A percentile compares a stretch with the other conserved stretches of the same genome.
These are phyloP conservation scores for Filosporella fistucella DNA, from an alignment of 495 filamentous ascomycete genomes.

Conservation along the genomic window DNA sequence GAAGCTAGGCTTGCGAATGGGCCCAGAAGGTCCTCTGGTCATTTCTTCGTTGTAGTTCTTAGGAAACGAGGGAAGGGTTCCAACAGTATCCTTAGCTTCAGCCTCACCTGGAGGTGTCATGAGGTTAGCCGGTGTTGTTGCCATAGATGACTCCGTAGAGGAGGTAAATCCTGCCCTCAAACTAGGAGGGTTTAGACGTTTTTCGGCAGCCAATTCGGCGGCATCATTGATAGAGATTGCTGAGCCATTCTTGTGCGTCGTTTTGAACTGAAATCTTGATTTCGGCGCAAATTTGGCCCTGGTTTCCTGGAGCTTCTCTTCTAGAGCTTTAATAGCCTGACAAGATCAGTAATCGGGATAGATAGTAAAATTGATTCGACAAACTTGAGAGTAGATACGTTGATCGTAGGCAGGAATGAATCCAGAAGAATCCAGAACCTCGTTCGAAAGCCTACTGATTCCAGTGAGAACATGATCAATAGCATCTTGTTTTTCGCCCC, in stretches of 20 bases:
- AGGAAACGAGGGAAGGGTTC: slow-evolving; percentile 23
- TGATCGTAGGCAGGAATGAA: slow-evolving; percentile 76
- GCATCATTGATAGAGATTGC: slow-evolving; percentile 54
- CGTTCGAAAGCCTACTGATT: slow-evolving; percentile 61
- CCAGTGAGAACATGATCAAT: slow-evolving; percentile 62
- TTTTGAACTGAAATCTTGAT: slow-evolving; percentile 72
- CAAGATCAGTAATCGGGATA: neutral
- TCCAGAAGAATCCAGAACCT: slow-evolving; percentile 62
- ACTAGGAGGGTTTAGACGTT: slow-evolving; percentile 36
- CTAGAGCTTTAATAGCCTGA: slow-evolving; percentile 64
- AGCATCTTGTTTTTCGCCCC: slow-evolving; percentile 57
- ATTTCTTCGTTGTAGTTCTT: slow-evolving; percentile 51
- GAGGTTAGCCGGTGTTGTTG: slow-evolving; percentile 47
- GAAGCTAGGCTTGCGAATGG: slow-evolving; percentile 54
- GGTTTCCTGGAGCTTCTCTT: slow-evolving; percentile 56
- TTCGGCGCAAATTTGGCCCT: slow-evolving; percentile 56
- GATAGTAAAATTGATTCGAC: neutral
- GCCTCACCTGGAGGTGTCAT: slow-evolving; percentile 37
- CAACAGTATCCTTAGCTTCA: slow-evolving; percentile 29
- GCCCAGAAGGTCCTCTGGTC: slow-evolving; percentile 9
- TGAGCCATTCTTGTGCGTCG: slow-evolving; percentile 47
- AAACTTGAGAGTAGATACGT: slow-evolving; percentile 65
- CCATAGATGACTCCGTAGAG: slow-evolving; percentile 44
- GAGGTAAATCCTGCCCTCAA: slow-evolving; percentile 21
- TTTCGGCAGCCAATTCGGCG: slow-evolving; percentile 43